Evolutionary conservation across 768 basidiomycete species (phyloP), one percentile per base, ranked within the genome.

Genomic region (Asterophora parasitica): DNA sequence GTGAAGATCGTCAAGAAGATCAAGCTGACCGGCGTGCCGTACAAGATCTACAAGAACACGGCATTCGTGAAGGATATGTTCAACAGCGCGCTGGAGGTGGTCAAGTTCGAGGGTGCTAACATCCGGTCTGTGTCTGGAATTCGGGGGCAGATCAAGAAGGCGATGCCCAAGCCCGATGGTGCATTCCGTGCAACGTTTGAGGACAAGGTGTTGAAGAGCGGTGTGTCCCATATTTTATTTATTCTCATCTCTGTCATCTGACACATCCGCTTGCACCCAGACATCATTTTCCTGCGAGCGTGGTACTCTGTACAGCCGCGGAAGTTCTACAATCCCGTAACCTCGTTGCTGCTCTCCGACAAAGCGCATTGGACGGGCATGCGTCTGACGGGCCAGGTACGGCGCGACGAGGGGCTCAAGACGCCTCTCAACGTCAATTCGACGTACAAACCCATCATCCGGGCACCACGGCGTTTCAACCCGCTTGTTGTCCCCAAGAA

Each of bases 11-110:
- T 98, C 54, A 99, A 99, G 76, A 99, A 98, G 70, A 67, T 99
- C 56, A 99, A 98, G 74, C 71, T 99, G 50, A 98, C 92, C 1
- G 96, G 96, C 26, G 78, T 83, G 27, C 96, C 95, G 19, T 92
- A 85, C 72, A 98, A 98, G 76, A 92, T 98, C 51, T 99, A 88
- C 78, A 98, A 97, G 72, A 99, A 99, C 67, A 99, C 96, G 10
- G 96, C 92, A 2, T 99, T 98, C 66, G 72, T 99, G 57, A 92
- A 86, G 73, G 92, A 96, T 60, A 99, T 99, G 96, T 99, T 99
- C 72, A 84, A 69, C 45, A 83, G 81, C 48, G 85, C 92, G 27
- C 76, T 98, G 27, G 96, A 99, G 66, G 93, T 98, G 10, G 93
- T 93, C 48, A 98, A 96, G 66, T 98, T 99, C 57, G 96, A 99